Percentiles rank a stretch among this genome's conserved stretches.
phyloP scores from a whole-genome alignment of 129 eudicot genomes.

The Flaveria trinervia region DNA sequence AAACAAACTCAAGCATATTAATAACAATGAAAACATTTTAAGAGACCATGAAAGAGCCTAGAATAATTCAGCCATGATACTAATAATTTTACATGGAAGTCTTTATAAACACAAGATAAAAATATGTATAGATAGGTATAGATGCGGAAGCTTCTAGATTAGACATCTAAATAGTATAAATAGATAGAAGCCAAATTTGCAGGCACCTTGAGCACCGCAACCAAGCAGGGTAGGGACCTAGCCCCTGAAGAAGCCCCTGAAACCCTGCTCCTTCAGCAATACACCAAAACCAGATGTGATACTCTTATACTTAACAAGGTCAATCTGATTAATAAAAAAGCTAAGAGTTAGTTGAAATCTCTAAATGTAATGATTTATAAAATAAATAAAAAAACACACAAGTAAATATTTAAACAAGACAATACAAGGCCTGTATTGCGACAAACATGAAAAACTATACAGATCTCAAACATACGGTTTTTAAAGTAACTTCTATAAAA shows the following conservation, averaged over 20 bases:
- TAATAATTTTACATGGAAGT: too few relatives aligned
- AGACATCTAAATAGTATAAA: too few relatives aligned
- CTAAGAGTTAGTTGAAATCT: neutral
- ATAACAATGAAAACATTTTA: too few relatives aligned
- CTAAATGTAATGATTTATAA: neutral
- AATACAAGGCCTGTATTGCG: neutral
- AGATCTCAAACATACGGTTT: too few relatives aligned
- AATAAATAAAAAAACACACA: neutral
- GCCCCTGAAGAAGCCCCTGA: conserved; percentile 68
- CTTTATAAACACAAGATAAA: too few relatives aligned
- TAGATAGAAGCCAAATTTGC: conserved; percentile 73
- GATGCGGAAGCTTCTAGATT: too few relatives aligned
- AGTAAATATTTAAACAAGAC: neutral
- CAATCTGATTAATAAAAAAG: conserved; percentile 43
- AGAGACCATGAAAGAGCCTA: too few relatives aligned
- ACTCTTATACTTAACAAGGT: conserved; percentile 81
- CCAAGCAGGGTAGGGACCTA: too few relatives aligned
- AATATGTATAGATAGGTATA: too few relatives aligned
- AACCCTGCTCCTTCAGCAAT: conserved; percentile 73
- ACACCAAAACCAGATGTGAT: conserved; percentile 77
- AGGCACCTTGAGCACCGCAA: conserved; percentile 86
- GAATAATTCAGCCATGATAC: too few relatives aligned
- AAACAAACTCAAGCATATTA: too few relatives aligned
- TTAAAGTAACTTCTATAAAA: too few relatives aligned
- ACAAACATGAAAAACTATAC: neutral